Evolutionary conservation across 257 asterid genomes (phyloP), one percentile per base, ranked within the genome.

Genomic region (Misopates orontium): DNA sequence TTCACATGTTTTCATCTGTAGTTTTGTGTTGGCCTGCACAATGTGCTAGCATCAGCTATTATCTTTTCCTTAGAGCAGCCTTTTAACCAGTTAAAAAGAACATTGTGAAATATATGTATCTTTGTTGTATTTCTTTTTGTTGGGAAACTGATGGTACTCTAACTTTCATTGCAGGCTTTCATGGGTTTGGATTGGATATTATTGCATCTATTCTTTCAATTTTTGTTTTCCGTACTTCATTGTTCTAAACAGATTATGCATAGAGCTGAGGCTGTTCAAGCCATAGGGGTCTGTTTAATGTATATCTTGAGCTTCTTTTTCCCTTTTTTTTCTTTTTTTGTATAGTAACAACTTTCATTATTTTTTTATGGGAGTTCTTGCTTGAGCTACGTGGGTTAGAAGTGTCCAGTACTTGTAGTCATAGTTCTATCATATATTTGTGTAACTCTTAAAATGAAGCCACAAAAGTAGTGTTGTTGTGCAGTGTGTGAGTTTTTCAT

Each of bases 161-260:
- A 44, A 54, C 44, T 51, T 20, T 57, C 56, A 55, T 60, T 75
- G 70, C 87, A 87, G 95, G 95, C 19, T 75, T 76, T 31, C 64
- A 52, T 9, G 68, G 71, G 51, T 75, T 69, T 24, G 69, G 81
- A 73, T 59, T 73, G 78, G 83, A 80, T 73, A 21, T 70, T 49
- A 54, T 81, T n/a, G 73, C 78, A 63, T 75, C 78, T 73, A 77
- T 86, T 87, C 82, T 82, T 84, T 79, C 80, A 73, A 75, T 82
- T 73, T 80, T 85, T 69, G 77, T 79, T 71, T 80, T 78, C 32
- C 32, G 87, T 67, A 64, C 73, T 25, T 21, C 79, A 64, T 77
- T 85, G 83, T 75, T 78, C 63, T 80, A 74, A 79, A 72, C 77
- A 67, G 74, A 69, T 64, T 63, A 67, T 51, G 75, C 36, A 56